phyloP scores from a whole-genome alignment of 371 early-diverging fungal species.

The Paraphysoderma sedebokerense region DNA sequence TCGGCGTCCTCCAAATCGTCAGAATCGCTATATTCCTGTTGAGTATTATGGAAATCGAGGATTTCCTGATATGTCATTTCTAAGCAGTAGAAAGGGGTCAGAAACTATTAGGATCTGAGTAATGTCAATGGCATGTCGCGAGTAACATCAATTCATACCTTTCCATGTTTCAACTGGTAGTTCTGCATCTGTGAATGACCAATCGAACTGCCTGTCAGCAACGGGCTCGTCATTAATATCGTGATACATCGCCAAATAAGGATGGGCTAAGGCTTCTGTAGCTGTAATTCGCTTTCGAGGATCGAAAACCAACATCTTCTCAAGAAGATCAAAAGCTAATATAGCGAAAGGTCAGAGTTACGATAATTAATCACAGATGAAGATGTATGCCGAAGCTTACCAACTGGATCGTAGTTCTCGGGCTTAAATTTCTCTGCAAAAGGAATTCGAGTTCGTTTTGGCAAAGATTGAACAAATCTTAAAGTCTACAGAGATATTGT shows the following conservation, averaged over 20 bases:
- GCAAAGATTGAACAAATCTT: constrained; percentile 74
- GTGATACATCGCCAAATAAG: constrained; percentile 80
- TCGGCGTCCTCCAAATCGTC: background rate
- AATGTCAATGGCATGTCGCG: background rate
- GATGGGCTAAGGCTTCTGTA: constrained; percentile 67
- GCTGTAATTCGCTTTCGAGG: constrained; percentile 81
- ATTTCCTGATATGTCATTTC: background rate
- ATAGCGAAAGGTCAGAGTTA: background rate
- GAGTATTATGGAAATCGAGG: background rate
- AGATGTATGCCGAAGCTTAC: background rate
- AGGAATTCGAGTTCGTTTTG: constrained; percentile 57
- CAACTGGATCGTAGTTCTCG: constrained; percentile 37
- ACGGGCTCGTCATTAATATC: constrained; percentile 83
- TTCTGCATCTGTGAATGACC: constrained; percentile 88
- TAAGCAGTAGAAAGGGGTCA: background rate
- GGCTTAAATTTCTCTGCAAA: constrained; percentile 56
- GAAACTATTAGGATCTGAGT: background rate
- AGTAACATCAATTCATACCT: constrained; percentile 17
- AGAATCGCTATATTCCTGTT: background rate
- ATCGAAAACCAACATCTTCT: constrained; percentile 82
- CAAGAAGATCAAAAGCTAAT: constrained; percentile 67
- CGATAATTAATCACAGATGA: background rate
- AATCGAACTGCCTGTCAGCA: constrained; percentile 70
- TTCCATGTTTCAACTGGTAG: constrained; percentile 77
- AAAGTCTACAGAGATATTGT: constrained; percentile 39